These are phyloP conservation scores for Otatea glauca DNA, from an alignment of 176 grass and related monocot species.

Conservation along the genomic window DNA sequence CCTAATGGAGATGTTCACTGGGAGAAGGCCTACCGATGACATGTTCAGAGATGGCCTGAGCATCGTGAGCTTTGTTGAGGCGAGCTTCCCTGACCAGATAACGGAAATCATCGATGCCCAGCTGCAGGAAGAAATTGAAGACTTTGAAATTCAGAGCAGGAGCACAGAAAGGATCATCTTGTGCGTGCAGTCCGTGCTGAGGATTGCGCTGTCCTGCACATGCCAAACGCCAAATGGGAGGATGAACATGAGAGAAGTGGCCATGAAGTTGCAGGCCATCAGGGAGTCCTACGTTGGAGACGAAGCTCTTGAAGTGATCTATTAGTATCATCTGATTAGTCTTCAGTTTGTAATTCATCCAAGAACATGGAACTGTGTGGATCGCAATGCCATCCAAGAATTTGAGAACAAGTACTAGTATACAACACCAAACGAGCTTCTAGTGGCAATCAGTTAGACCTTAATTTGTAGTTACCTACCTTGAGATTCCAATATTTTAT, in stretches of 20 bases:
- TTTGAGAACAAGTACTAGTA: too few species aligned
- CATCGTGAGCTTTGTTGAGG: slow-evolving; percentile 14
- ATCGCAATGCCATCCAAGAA: too few species aligned
- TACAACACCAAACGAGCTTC: too few species aligned
- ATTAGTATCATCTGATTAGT: too few species aligned
- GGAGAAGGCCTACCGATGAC: slow-evolving; percentile 8
- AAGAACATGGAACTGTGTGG: too few species aligned
- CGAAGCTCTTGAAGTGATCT: background rate
- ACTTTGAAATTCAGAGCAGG: background rate
- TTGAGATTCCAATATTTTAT: too few species aligned
- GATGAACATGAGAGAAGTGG: background rate
- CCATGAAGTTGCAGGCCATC: background rate
- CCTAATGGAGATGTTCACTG: slow-evolving; percentile 23
- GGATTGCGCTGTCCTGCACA: background rate
- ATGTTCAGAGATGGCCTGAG: slow-evolving; percentile 25
- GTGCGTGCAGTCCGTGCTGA: slow-evolving; percentile 5
- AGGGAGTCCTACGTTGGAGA: background rate
- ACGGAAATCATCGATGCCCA: background rate
- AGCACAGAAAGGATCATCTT: background rate
- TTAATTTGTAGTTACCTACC: too few species aligned
- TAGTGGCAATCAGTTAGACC: too few species aligned
- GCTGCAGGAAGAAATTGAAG: slow-evolving; percentile 14
- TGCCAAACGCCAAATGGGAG: background rate
- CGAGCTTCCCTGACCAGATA: slow-evolving; percentile 6
- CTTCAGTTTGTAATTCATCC: too few species aligned